A percentile compares a stretch with the other conserved stretches of the same genome.
Evolutionary conservation across 2,329 filamentous ascomycete species (phyloP).

Genomic region (Grosmannia huntii): DNA sequence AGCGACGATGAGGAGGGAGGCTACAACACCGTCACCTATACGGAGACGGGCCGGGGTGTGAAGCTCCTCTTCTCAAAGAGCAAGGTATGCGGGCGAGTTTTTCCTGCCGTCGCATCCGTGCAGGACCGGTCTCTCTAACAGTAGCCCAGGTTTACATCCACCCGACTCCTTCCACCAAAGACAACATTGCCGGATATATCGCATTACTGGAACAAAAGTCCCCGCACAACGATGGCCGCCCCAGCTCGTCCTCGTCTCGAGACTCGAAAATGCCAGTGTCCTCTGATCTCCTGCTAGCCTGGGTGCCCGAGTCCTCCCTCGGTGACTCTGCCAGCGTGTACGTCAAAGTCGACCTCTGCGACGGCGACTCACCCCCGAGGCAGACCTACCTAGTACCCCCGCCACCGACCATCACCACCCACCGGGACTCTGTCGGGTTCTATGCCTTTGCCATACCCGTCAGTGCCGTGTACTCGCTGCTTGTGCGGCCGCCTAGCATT

Average conservation of each 20-base stretch:
- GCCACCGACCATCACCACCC: slow-evolving; percentile 71
- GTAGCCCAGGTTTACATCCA: slow-evolving; percentile 74
- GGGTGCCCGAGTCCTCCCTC: slow-evolving; percentile 81
- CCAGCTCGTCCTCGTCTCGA: slow-evolving; percentile 30
- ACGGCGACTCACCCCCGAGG: slow-evolving; percentile 65
- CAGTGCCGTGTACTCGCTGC: slow-evolving; percentile 77
- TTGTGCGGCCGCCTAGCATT: slow-evolving; percentile 80
- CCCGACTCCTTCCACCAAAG: slow-evolving; percentile 80
- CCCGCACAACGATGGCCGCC: slow-evolving; percentile 21
- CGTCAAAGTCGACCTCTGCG: slow-evolving; percentile 85
- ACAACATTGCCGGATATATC: slow-evolving; percentile 91
- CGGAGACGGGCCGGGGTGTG: slow-evolving; percentile 64
- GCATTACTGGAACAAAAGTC: slow-evolving; percentile 84
- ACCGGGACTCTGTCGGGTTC: slow-evolving; percentile 56
- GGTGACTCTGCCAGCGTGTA: slow-evolving; percentile 81
- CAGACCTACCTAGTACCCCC: slow-evolving; percentile 87
- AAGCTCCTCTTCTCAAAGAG: slow-evolving; percentile 94
- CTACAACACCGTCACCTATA: slow-evolving; percentile 85
- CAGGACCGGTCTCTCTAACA: not conserved
- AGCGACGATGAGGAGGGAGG: slow-evolving; percentile 93
- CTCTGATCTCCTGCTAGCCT: slow-evolving; percentile 74
- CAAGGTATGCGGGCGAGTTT: slow-evolving; percentile 52
- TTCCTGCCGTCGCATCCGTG: not conserved
- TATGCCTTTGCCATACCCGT: slow-evolving; percentile 90
- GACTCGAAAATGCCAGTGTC: slow-evolving; percentile 32